Evolutionary conservation across 2,329 filamentous ascomycete genomes (phyloP).

Genomic region (Colletotrichum sidae): DNA sequence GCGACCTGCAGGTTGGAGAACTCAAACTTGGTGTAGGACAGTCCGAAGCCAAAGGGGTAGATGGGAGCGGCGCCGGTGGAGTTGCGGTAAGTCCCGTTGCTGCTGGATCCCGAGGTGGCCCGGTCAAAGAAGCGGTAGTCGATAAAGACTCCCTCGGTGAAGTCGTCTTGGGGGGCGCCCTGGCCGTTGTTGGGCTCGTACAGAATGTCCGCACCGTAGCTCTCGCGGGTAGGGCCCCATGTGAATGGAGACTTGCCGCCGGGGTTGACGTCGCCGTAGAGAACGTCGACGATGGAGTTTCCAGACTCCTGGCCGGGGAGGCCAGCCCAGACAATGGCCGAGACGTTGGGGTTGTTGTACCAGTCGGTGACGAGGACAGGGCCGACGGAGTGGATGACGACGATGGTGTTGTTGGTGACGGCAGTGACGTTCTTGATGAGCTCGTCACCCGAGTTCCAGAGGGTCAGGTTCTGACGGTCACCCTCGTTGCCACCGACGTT

Average conservation of each 20-base stretch:
- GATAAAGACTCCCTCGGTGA: constrained; percentile 83
- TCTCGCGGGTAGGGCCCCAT: constrained; percentile 74
- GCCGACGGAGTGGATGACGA: constrained; percentile 88
- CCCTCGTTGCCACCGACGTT: constrained; percentile 84
- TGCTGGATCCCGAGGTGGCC: constrained; percentile 49
- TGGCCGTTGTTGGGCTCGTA: constrained; percentile 77
- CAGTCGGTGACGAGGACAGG: constrained; percentile 82
- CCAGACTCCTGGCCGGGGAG: constrained; percentile 87
- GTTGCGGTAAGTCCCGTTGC: constrained; percentile 35
- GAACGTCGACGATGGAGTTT: constrained; percentile 82
- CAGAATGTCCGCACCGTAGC: constrained; percentile 77
- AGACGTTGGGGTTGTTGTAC: constrained; percentile 81
- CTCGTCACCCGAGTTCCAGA: constrained; percentile 86
- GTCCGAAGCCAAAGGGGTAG: constrained; percentile 84
- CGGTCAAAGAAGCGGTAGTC: constrained; percentile 84
- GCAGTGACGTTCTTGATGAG: constrained; percentile 85
- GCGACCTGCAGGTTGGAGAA: constrained; percentile 75
- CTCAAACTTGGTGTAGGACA: constrained; percentile 83
- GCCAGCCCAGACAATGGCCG: constrained; percentile 85
- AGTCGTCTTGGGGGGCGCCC: constrained; percentile 77
- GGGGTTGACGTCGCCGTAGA: constrained; percentile 85
- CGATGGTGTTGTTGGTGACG: constrained; percentile 87
- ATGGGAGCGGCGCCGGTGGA: constrained; percentile 65
- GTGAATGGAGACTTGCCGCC: constrained; percentile 84
- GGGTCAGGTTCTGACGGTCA: constrained; percentile 91